Conservation (phyloP, 1,139 yeast genomes). For the Lodderomyces elongisporus region DNA sequence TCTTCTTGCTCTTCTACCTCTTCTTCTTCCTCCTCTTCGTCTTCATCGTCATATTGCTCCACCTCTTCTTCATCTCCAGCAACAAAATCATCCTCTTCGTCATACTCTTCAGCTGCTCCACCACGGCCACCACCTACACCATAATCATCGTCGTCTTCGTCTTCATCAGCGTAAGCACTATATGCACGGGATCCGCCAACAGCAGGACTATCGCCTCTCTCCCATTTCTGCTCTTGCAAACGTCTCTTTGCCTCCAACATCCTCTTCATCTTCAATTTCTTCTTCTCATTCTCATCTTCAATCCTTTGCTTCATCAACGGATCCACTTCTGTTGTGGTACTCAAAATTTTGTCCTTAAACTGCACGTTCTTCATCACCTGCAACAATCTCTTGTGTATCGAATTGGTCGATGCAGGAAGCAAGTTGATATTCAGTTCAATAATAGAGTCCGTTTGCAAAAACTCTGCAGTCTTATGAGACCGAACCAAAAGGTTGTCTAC, state of each 20-base stretch:
- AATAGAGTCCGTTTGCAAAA: constrained; percentile 53
- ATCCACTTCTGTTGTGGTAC: constrained; percentile 74
- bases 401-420: constrained; percentile 67
- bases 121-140: constrained; percentile 25
- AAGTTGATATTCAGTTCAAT: constrained; percentile 60
- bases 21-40: constrained; percentile 27
- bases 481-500: constrained; percentile 70
- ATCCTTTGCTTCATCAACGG: constrained; percentile 81
- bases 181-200: constrained; percentile 15
- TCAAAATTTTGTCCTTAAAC: constrained; percentile 51
- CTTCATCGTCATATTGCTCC: constrained; percentile 41
- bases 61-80: constrained; percentile 45
- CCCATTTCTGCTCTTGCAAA: constrained; percentile 41
- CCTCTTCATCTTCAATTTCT: constrained; percentile 65
- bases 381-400: constrained; percentile 76
- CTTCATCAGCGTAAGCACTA: constrained; percentile 39
- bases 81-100: constrained; percentile 38
- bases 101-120: constrained; percentile 13
- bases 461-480: constrained; percentile 67
- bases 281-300: constrained; percentile 74
- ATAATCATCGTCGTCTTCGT: constrained; percentile 33
- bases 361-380: constrained; percentile 70
- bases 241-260: constrained; percentile 55
- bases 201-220: constrained; percentile 23
- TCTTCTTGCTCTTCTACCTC: constrained; percentile 54